Conservation (phyloP, 306 rosid genomes). For the Inga laurina region DNA sequence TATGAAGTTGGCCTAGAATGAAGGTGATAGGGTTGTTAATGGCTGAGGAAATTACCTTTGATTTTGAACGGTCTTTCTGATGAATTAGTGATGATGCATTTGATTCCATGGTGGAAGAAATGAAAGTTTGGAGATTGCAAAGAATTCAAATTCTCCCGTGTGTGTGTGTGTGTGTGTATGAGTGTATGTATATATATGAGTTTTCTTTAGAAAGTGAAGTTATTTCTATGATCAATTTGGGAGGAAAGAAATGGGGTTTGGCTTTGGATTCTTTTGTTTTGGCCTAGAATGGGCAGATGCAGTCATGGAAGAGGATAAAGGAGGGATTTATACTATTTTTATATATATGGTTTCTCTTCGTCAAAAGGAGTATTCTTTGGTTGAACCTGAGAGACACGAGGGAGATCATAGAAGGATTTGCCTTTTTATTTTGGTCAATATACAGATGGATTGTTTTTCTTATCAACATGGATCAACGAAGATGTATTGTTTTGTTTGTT, state of each 20-base stretch:
- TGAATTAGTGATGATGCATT: background rate
- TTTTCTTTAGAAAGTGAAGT: background rate
- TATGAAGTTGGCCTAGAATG: background rate
- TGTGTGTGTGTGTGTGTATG: background rate
- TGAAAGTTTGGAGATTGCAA: background rate
- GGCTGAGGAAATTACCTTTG: background rate
- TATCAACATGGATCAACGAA: no score
- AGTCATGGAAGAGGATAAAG: background rate
- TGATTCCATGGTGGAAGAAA: background rate
- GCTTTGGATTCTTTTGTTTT: background rate
- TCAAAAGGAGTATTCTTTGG: no score
- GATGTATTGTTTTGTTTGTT: no score
- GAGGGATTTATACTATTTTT: background rate
- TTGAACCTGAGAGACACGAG: no score
- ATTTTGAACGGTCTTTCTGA: background rate
- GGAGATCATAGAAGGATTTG: no score
- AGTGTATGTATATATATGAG: background rate
- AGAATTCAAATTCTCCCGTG: background rate
- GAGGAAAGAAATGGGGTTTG: background rate
- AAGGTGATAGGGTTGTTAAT: slow-evolving; percentile 3
- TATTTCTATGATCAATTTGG: background rate
- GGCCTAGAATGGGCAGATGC: background rate
- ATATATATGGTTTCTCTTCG: no score
- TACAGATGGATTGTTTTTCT: no score
- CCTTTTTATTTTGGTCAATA: no score